Evolutionary conservation across 2,329 filamentous ascomycete species (phyloP), one percentile per base, ranked within the genome.

Genomic region (Paecilomyces niveus): DNA sequence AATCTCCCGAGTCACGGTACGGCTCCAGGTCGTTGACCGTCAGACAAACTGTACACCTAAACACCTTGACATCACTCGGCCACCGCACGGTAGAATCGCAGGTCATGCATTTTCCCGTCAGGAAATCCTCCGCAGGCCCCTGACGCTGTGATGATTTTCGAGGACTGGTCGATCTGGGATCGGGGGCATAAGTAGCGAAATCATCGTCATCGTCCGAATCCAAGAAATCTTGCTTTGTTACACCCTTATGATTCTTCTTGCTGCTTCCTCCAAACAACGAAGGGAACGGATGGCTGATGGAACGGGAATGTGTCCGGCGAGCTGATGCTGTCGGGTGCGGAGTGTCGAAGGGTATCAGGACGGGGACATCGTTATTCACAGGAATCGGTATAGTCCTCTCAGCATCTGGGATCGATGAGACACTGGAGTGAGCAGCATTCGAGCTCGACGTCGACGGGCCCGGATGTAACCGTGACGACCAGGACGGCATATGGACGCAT

Each of bases 1-100:
- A 10, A 53, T 67, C 63, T 52, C 62, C 63, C 26, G 62, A 57
- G 21, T 72, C 70, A 21, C 59, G 63, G 32, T 68, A 68, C 50
- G 81, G 80, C 60, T 83, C 80, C 56, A 96, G 73, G 70, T 96
- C 91, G 70, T 95, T 96, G 69, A 96, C 86, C 18, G 89, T 94
- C 67, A 89, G 78, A 72, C 92, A 96, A 57, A 90, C 88, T 50
- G 89, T 89, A 72, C 92, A 96, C 65, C 90, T 84, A 73, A 94
- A 96, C 39, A 88, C 83, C 35, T 83, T 83, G 61, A 92, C 75
- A 56, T 87, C 84, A 61, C 82, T 84, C 1, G 90, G 90, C 87
- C 91, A 96, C 58, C 88, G 83, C 63, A 95, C 87, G 58, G 86
- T 84, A 57, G 88, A 89, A 66, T 88, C 89, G 72, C 92, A 96